Base-by-base conservation (phyloP, 106 monocot genomes). In the Posidonia australis region DNA sequence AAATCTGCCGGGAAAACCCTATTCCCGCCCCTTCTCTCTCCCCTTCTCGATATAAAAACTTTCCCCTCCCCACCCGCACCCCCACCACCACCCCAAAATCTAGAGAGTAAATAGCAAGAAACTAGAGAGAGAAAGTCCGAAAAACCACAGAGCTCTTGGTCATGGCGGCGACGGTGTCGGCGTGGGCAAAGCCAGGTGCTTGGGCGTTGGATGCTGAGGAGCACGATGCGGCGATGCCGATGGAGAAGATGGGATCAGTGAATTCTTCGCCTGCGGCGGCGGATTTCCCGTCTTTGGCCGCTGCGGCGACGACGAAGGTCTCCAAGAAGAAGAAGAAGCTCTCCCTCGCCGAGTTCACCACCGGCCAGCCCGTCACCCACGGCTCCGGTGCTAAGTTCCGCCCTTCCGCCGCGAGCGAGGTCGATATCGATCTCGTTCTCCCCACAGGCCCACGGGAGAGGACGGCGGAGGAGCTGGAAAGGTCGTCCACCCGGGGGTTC, bases 401-500 rank as follows among this genome's bases (percentile, higher is more conserved):
- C 17, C 18, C 68, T 5, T 58, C 47, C 1, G 44, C 44, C 5
- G 28, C 27, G 20, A 19, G 44, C 32, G 67, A n/a, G 71, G 28
- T 66, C 9, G 76, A 76, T 25, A 16, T 0, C 48, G 48, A 49
- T 49, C 69, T 83, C 27, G 45, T 26, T 30, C 93, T 93, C 10
- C 93, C 93, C 2, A 89, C 93, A 2, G 93, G 83, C 1, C 93
- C 93, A 0, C 80, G 93, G 16, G 93, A 93, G 79, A 78, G 93
- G 51, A 67, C 88, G 20, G 83, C 81, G 1, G 93, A 93, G 73
- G 93, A 93, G 70, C 73, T 93, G 19, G 82, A 83, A 56, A 76
- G 84, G 22, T 46, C 71, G 12, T 46, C 46, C 22, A 20, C 67
- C 44, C 75, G 92, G 43, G 88, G 87, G 17, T 84, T 82, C 59